Conservation (phyloP, 2,329 filamentous ascomycete species). For the Xylariaceae sp. region DNA sequence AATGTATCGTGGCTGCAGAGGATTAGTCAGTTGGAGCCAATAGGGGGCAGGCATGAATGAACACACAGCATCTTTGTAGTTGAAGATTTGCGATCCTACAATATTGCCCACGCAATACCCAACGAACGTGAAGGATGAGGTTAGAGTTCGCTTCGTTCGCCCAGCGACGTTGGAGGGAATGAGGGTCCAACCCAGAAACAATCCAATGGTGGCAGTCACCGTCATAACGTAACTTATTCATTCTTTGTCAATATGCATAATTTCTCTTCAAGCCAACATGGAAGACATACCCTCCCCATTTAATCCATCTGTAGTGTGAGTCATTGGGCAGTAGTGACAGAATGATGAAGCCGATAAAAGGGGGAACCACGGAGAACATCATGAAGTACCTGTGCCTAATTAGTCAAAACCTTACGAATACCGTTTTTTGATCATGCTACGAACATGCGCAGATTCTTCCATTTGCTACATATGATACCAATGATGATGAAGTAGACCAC, state of each 20-base stretch:
- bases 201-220: constrained; percentile 30
- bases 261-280: neutral
- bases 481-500: constrained; percentile 34
- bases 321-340: constrained; percentile 34
- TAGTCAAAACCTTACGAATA: neutral
- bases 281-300: constrained; percentile 33
- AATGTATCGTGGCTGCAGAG: constrained; percentile 38
- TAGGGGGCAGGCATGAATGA: neutral
- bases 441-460: constrained; percentile 33
- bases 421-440: constrained; percentile 4
- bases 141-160: constrained; percentile 43
- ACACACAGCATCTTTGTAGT: constrained; percentile 36
- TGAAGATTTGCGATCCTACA: constrained; percentile 44
- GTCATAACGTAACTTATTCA: constrained; percentile 31
- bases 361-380: constrained; percentile 33
- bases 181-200: constrained; percentile 34
- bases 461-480: constrained; percentile 30
- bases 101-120: constrained; percentile 47
- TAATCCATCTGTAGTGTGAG: constrained; percentile 33
- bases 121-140: constrained; percentile 42
- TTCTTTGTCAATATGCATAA: neutral
- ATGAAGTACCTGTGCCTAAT: constrained; percentile 32
- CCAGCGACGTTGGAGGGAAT: constrained; percentile 44
- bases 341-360: constrained; percentile 34
- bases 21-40: neutral